Percentiles rank a stretch among this genome's conserved stretches.
Evolutionary conservation across 345 rosid species (phyloP).

Genomic region (Eucalyptus coolabah): DNA sequence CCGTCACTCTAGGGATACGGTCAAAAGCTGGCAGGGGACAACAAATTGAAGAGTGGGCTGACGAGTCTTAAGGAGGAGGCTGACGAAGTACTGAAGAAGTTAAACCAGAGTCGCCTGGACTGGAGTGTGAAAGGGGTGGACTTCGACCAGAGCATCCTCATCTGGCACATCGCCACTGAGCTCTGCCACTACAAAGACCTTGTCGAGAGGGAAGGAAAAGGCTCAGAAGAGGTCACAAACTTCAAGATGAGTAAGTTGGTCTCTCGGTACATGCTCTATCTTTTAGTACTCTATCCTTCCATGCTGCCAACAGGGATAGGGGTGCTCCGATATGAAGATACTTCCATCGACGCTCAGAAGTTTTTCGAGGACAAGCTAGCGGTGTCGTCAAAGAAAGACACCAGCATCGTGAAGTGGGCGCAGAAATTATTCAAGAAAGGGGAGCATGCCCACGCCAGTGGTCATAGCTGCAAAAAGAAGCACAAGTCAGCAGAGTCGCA

Average conservation of each 20-base stretch:
- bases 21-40: rapidly evolving
- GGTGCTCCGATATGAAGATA: background rate
- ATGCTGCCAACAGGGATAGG: background rate
- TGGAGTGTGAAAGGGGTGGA: background rate
- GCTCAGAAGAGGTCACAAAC: background rate
- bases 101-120: rapidly evolving
- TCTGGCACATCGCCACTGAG: background rate
- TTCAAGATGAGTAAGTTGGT: background rate
- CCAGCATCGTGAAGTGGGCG: background rate
- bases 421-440: background rate
- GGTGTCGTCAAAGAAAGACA: background rate
- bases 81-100: rapidly evolving
- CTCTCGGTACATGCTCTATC: background rate
- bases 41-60: background rate
- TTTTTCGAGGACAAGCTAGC: background rate
- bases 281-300: background rate
- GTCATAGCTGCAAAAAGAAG: background rate
- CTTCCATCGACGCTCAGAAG: background rate
- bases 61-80: background rate
- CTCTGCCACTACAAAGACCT: background rate
- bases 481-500: background rate
- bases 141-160: background rate
- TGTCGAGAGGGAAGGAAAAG: rapidly evolving
- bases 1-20: rapidly evolving
- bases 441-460: background rate